Conservation (phyloP, 257 asterid genomes). For the Nicotiana knightiana region DNA sequence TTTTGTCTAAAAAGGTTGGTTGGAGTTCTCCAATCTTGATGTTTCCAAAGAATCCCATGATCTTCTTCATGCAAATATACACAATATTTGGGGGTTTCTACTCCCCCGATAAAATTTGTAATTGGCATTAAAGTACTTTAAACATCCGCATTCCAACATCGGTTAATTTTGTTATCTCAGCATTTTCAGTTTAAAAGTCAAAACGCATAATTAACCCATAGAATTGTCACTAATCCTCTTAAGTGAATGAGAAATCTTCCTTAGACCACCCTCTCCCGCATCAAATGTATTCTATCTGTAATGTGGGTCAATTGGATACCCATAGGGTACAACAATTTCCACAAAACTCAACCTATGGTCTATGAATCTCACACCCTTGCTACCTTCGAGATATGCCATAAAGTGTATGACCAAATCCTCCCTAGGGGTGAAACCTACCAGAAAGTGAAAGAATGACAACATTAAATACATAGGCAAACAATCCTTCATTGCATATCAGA, state of each 20-base stretch:
- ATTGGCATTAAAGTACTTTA: slow-evolving; percentile 86
- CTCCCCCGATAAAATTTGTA: slow-evolving; percentile 91
- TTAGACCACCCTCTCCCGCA: slow-evolving; percentile 69
- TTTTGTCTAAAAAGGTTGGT: too few species aligned
- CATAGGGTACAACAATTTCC: slow-evolving; percentile 99
- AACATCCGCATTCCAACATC: slow-evolving; percentile 90
- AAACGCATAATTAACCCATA: not conserved
- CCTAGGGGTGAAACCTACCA: slow-evolving; percentile 92
- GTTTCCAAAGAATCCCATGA: slow-evolving; percentile 95
- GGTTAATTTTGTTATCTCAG: slow-evolving; percentile 5
- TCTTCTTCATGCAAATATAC: slow-evolving; percentile 98
- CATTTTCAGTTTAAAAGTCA: slow-evolving; percentile 4
- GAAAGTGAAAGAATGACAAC: slow-evolving; percentile 14
- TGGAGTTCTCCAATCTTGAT: slow-evolving; percentile 84
- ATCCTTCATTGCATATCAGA: not conserved
- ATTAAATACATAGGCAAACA: not conserved
- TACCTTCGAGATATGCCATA: slow-evolving; percentile 94
- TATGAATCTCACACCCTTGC: slow-evolving; percentile 89
- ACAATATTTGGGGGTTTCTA: slow-evolving; percentile 83
- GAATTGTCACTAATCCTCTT: slow-evolving; percentile 47
- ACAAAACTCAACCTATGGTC: slow-evolving; percentile 97
- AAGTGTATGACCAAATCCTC: slow-evolving; percentile 96
- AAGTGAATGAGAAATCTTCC: slow-evolving; percentile 92
- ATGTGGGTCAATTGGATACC: slow-evolving; percentile 4
- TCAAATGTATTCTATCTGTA: too few species aligned